Base-by-base conservation (phyloP, 2,329 filamentous ascomycete genomes). In the Cytospora mali region DNA sequence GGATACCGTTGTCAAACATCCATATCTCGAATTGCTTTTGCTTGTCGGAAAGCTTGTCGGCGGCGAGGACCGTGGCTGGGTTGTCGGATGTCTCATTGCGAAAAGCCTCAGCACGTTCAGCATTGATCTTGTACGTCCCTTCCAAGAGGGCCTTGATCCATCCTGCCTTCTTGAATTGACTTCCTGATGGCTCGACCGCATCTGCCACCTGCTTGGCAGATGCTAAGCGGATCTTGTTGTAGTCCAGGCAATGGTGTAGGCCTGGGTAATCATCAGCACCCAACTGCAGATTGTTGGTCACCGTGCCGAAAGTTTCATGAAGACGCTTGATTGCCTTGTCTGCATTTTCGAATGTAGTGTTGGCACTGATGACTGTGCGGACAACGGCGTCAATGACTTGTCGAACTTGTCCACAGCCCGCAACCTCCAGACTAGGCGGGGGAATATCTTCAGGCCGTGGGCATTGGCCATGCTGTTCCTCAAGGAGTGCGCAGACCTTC, bases 121-220 rank as follows among this genome's bases (percentile, higher is more conserved):
- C 77, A 59, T 91, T 92, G 68, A 92, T 87, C 51, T 86, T 77
- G 70, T 89, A 86, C 0, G 93, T 88, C 74, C 87, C 85, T 57
- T 92, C 84, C 10, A 96, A 79, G 39, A 92, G 92, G 18, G 76
- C 75, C 72, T 93, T 92, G 70, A 96, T 91, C 67, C 88, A 81
- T 58, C 83, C 87, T 64, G 86, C 88, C 74, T 93, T 95, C 18
- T 81, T 80, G n/a, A 84, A 82, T 2, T 86, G 88, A 2, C 93
- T 78, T 0, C 92, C 92, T 11, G 90, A 91, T 9, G 77, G 75
- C 68, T 86, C 87, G 70, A 95, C 92, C 0, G 89, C 84, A 56
- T 88, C 77, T 52, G 84, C 84, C n/a, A 95, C 79, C 6, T 89
- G 84, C 46, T 83, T 78, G 5, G 84, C 72, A 1, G 84, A 74